Base-by-base conservation (phyloP, 1,139 yeast species). In the Pichia sp. region DNA sequence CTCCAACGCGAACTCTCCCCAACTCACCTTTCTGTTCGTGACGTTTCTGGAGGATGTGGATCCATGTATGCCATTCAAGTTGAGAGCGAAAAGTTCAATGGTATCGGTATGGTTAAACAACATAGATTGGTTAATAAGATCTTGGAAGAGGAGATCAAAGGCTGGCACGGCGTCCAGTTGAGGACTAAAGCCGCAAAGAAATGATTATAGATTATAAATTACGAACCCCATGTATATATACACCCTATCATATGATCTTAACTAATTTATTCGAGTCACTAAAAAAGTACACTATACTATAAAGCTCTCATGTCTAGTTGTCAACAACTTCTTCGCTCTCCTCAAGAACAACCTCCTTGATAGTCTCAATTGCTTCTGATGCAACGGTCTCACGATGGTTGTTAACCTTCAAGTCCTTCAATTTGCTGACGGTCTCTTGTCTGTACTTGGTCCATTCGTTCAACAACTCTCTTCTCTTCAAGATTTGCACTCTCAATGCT, bases 41-140 rank as follows among this genome's bases (percentile, higher is more conserved):
- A 91, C 56, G 79, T 88, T 5, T 79, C 93, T 19, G 97, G 87
- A 17, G 98, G 99, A 0, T 93, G 98, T 63, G 99, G 99, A 0
- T 87, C 96, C 4, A 91, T 91, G 97, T 93, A 86, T 62, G 87
- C 95, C 31, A 91, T 91, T 35, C 66, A 72, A 42, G 74, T 93
- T 17, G 83, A 78, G 28, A 80, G 94, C 39, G 67, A 66, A 2
- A 66, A 74, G 52, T 91, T 91, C 62, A 76, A 81, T 49, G 95
- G 94, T 0, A 56, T 84, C 30, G 66, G 85, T 3, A 84, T 85
- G 77, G 70, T 91, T 46, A 87, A 87, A 55, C 99, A 91, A 59
- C 98, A 91, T 55, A 71, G 95, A 44, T 60, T 88, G 52, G 97
- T 91, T 18, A 91, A 91, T 60, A 76, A 76, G 39, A 67, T 79